Conservation (phyloP, 2,329 filamentous ascomycete species). For the Aspergillus carbonarius region DNA sequence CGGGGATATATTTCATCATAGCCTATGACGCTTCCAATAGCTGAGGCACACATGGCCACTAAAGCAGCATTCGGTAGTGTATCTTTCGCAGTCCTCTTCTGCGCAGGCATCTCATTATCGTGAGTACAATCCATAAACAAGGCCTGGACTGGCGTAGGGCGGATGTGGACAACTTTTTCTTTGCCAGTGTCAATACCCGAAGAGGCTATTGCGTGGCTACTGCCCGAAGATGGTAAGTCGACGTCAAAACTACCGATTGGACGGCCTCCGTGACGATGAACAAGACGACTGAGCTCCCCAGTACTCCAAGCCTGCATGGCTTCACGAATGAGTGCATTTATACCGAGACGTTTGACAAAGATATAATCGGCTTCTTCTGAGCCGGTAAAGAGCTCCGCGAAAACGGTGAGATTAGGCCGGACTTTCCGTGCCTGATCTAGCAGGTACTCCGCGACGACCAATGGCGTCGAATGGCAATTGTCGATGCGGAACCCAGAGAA, state of each 20-base stretch:
- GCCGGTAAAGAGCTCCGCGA: conserved; percentile 92
- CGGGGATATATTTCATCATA: conserved; percentile 96
- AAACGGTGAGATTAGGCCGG: conserved; percentile 83
- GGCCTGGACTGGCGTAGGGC: conserved; percentile 84
- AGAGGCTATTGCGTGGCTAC: conserved; percentile 42
- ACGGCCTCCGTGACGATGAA: conserved; percentile 88
- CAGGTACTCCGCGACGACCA: conserved; percentile 92
- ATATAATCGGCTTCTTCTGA: conserved; percentile 95
- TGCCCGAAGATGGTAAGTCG: conserved; percentile 73
- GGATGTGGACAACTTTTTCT: conserved; percentile 76
- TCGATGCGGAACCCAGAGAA: conserved; percentile 96
- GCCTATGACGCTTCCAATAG: conserved; percentile 94
- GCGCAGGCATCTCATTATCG: conserved; percentile 93
- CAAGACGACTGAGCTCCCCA: conserved; percentile 83
- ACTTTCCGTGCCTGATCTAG: conserved; percentile 89
- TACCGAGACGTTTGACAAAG: conserved; percentile 87
- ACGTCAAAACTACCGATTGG: conserved; percentile 97
- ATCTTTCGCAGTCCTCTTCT: conserved; percentile 91
- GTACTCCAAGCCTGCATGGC: conserved; percentile 99
- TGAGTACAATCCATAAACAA: conserved; percentile 99
- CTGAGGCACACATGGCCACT: conserved; percentile 93
- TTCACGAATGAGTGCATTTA: conserved; percentile 90
- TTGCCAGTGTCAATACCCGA: conserved; percentile 32
- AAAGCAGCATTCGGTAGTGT: conserved; percentile 91
- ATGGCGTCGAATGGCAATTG: conserved; percentile 94